phyloP scores from a whole-genome alignment of 179 eudicot genomes.

The Silene coronaria region DNA sequence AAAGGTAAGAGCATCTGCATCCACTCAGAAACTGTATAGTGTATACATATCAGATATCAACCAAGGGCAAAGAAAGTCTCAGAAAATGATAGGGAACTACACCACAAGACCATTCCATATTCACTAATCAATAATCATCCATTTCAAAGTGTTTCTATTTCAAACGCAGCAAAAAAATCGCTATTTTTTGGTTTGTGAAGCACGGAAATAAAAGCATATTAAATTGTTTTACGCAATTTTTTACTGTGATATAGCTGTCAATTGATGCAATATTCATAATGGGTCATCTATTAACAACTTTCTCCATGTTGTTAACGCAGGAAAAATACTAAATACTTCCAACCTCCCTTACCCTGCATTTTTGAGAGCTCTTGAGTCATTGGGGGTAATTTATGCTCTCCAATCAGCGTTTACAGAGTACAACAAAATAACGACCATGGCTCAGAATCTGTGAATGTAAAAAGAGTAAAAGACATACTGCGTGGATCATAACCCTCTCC shows the following conservation, averaged over 20 bases:
- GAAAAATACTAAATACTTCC: too few relatives aligned
- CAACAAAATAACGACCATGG: neutral
- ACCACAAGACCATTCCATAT: neutral
- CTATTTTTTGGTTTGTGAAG: too few relatives aligned
- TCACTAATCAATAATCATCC: neutral
- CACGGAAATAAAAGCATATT: too few relatives aligned
- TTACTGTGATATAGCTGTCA: too few relatives aligned
- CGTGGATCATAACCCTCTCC: conserved; percentile 82
- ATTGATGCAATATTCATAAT: too few relatives aligned
- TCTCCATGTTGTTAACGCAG: too few relatives aligned
- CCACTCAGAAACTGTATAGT: conserved; percentile 94
- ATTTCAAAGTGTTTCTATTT: neutral
- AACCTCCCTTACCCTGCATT: too few relatives aligned
- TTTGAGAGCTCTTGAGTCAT: too few relatives aligned
- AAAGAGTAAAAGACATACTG: conserved; percentile 41
- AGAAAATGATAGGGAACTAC: neutral
- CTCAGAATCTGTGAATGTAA: conserved; percentile 5
- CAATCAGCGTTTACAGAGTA: neutral
- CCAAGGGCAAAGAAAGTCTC: neutral
- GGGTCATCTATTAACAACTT: too few relatives aligned
- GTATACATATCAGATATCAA: conserved; percentile 21
- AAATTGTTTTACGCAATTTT: too few relatives aligned
- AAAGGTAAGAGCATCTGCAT: conserved; percentile 85
- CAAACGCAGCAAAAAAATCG: too few relatives aligned
- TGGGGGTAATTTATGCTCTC: too few relatives aligned